Base-by-base conservation (phyloP, 2,329 filamentous ascomycete genomes). In the Talaromyces sp. region DNA sequence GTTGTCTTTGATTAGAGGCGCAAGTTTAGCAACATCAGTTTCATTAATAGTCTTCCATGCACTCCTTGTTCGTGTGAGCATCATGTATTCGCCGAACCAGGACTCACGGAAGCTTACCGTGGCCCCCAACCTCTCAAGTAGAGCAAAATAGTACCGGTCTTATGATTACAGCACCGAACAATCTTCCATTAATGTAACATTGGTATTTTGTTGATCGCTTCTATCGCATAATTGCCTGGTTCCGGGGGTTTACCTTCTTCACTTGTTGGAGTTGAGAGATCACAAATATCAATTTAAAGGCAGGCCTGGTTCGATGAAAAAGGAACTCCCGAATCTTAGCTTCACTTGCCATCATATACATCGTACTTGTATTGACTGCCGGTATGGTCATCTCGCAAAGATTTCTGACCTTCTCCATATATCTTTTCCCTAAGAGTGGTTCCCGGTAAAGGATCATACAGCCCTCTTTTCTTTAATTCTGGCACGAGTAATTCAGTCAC, bases 311-410 rank as follows among this genome's bases (percentile, higher is more conserved):
- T 43, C 9, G 17, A 43, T 43, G 17, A n/a, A 8, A 43, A 43
- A n/a, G 41, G 8, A n/a, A 9, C 19, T 22, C n/a, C 10, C 17
- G 11, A 7, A 45, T 8, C 2, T 10, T 9, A 11, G 8, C 22
- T 50, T 86, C 69, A 88, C 84, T 65, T 83, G 73, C 52, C 52
- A 57, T 58, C 52, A 69, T 88, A 89, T 2, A 87, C 82, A 69
- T 85, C 81, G 69, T 89, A 90, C 75, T 86, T 88, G 71, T 88
- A 90, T 68, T 69, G 74, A 62, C 82, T 85, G 1, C 87, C 87
- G 0, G 78, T 70, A 73, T 90, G 87, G 73, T 90, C 87, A 67
- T 78, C 78, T 50, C 86, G 78, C 65, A 90, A 71, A 15, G 81
- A 78, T 6, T 75, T 80, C 72, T 89, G 86, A 0, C 87, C 87